Percentiles rank a stretch among this genome's conserved stretches.
Conservation (phyloP, 2,329 filamentous ascomycete genomes). For the Botrytis sinoallii region DNA sequence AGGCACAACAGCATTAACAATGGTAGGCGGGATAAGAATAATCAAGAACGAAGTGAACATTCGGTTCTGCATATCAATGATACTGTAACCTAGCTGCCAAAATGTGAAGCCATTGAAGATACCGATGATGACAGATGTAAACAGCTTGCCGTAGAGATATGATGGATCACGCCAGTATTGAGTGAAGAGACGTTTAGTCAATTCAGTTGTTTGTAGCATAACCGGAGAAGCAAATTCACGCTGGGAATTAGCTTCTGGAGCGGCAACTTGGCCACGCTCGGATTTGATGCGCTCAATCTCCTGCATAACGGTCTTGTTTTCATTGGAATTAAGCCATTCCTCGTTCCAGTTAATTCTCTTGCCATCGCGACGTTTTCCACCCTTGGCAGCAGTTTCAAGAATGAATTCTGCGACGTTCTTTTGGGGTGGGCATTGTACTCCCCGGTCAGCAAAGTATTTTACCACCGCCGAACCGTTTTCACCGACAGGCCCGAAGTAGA, state of each 20-base stretch:
- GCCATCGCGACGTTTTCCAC: conserved; percentile 46
- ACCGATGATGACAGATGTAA: conserved; percentile 66
- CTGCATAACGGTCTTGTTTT: conserved; percentile 55
- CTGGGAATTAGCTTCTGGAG: conserved; percentile 39
- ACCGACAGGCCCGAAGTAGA: conserved; percentile 72
- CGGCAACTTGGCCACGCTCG: conserved; percentile 39
- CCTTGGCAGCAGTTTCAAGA: conserved; percentile 61
- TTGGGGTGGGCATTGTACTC: conserved; percentile 61
- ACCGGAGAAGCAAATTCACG: conserved; percentile 66
- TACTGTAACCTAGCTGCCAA: conserved; percentile 62
- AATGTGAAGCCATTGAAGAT: conserved; percentile 82
- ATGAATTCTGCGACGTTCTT: conserved; percentile 68
- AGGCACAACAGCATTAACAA: conserved; percentile 72
- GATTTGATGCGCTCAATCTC: conserved; percentile 56
- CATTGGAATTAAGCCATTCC: conserved; percentile 65
- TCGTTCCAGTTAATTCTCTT: conserved; percentile 68
- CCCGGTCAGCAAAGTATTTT: conserved; percentile 65
- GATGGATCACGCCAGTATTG: conserved; percentile 75
- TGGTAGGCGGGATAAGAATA: conserved; percentile 60
- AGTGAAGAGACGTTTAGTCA: conserved; percentile 67
- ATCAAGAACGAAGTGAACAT: conserved; percentile 72
- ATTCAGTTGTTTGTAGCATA: conserved; percentile 58
- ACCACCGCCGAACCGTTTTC: conserved; percentile 62
- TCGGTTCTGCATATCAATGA: conserved; percentile 70
- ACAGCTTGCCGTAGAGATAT: conserved; percentile 75